phyloP scores from a whole-genome alignment of 768 basidiomycete species.

The Lentinula detonsa region DNA sequence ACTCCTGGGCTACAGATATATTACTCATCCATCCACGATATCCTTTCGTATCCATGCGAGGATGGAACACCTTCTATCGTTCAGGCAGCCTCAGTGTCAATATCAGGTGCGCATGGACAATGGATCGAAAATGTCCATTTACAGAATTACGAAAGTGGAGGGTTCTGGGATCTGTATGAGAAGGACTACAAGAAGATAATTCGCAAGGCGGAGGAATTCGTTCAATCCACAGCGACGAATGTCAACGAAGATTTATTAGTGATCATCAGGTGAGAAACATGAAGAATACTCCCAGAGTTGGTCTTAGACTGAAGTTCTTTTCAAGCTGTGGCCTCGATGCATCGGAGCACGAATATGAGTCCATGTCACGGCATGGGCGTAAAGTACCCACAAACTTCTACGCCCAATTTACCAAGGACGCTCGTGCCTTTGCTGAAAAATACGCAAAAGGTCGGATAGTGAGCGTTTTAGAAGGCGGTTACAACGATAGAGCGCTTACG shows the following conservation, averaged over 20 bases:
- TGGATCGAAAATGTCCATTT: slow-evolving; percentile 86
- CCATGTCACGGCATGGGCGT: slow-evolving; percentile 91
- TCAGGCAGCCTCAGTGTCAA: slow-evolving; percentile 80
- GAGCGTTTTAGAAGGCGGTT: slow-evolving; percentile 93
- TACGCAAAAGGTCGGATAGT: slow-evolving; percentile 68
- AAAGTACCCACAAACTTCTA: slow-evolving; percentile 87
- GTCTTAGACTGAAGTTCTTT: background rate
- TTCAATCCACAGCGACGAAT: slow-evolving; percentile 53
- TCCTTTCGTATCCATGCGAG: slow-evolving; percentile 90
- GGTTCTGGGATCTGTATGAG: slow-evolving; percentile 79
- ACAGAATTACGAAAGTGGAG: slow-evolving; percentile 59
- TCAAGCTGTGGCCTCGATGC: slow-evolving; percentile 91
- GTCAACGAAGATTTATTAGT: slow-evolving; percentile 68
- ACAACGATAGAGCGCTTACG: slow-evolving; percentile 82
- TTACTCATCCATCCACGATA: slow-evolving; percentile 93
- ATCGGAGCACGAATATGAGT: slow-evolving; percentile 82
- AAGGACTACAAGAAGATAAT: slow-evolving; percentile 57
- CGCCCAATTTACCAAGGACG: slow-evolving; percentile 73
- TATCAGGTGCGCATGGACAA: slow-evolving; percentile 80
- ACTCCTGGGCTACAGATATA: slow-evolving; percentile 58
- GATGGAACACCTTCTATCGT: slow-evolving; percentile 76
- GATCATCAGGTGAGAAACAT: slow-evolving; percentile 69
- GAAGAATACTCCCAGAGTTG: background rate
- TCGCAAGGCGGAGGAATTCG: slow-evolving; percentile 62
- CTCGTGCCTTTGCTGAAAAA: slow-evolving; percentile 52